phyloP scores from a whole-genome alignment of 331 rosid genomes.

The Pyracantha coccinea region DNA sequence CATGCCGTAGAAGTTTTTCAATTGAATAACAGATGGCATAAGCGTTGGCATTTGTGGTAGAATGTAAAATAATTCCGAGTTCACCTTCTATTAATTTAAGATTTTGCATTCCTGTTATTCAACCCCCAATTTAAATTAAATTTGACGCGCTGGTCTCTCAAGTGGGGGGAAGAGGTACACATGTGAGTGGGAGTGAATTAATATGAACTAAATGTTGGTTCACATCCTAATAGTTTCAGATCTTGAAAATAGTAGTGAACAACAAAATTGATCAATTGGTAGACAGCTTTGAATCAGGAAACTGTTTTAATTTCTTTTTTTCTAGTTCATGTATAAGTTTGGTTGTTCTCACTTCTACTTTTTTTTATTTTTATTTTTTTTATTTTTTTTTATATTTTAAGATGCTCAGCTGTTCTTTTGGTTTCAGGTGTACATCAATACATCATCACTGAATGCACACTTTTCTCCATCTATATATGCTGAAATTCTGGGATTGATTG shows the following conservation, averaged over 20 bases:
- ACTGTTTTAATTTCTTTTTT: background rate
- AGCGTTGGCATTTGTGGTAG: background rate
- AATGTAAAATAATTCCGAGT: background rate
- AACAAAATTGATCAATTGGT: background rate
- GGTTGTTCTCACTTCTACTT: background rate
- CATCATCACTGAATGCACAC: constrained; percentile 45
- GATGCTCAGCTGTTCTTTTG: constrained; percentile 5
- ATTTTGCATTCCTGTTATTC: background rate
- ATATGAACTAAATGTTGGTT: background rate
- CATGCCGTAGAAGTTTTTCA: background rate
- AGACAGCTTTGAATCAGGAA: background rate
- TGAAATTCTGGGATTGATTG: constrained; percentile 42
- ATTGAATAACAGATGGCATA: background rate
- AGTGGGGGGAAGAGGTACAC: background rate
- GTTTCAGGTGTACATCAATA: constrained; percentile 50
- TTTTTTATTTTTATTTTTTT: background rate
- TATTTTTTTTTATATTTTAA: background rate
- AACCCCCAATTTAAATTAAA: background rate
- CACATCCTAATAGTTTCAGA: background rate
- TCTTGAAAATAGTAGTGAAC: background rate
- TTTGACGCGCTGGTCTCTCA: background rate
- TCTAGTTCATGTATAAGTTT: background rate
- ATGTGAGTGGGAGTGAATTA: background rate
- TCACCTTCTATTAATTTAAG: background rate
- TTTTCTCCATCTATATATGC: constrained; percentile 63